Base-by-base conservation (phyloP, 208 protist species). In the Angomonas deanei region DNA sequence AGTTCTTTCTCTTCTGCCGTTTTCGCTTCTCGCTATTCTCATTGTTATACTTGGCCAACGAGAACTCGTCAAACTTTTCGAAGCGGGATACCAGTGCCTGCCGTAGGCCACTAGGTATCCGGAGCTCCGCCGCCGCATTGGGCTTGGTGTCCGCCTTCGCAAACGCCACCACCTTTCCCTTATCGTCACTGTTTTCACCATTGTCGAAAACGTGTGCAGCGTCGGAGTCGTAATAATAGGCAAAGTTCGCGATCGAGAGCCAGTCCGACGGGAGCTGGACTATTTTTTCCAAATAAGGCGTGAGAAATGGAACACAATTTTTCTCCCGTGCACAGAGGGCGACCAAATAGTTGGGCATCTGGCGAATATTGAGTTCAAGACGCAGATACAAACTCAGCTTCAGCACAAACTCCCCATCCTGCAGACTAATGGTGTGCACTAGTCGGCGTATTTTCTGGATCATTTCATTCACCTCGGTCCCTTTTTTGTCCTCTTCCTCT, bases 1-100 rank as follows among this genome's bases (percentile, higher is more conserved):
- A n/a, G n/a, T n/a, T n/a, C n/a, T 26, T 47, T 34, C 8, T 15
- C 61, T 1, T 38, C 39, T 17, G 50, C 28, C 54, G 66, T 19
- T 60, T 46, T 28, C 72, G 54, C 68, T 95, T 92, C 57, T 84
- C 63, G 0, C 82, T 74, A 19, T 68, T 52, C 59, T 89, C 84
- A 54, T 97, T 98, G 86, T 97, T 94, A 74, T 97, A 97, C 82
- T 98, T 98, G 58, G 82, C 93, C 31, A 98, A 68, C 39, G 87
- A 76, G 64, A 97, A 98, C 23, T 84, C 78, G 50, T 92, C 85
- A 73, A 98, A 98, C 26, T 84, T 73, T 4, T 42, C 28, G 68
- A 98, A 98, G 53, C 84, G 91, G 27, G 63, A 65, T 2, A 80
- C 76, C 34, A 98, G 84, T 11, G 83, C 93, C 0, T 70, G 74